Evolutionary conservation across 176 grass and related monocot genomes (phyloP).

Genomic region (bread wheat (Triticum aestivum)): IWGSC_CS_RefSeq_v2.1 NC_057796.1:11949237-11949736

Average conservation of each 20-base stretch:
- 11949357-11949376: neutral
- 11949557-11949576: neutral
- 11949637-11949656: neutral
- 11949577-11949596: neutral
- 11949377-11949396: neutral
- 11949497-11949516: neutral
- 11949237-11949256: neutral
- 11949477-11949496: neutral
- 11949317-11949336: too few relatives aligned
- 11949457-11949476: neutral
- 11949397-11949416: neutral
- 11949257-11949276: neutral
- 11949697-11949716: neutral
- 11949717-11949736: neutral
- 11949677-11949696: neutral
- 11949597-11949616: neutral
- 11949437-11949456: too few relatives aligned
- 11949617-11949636: neutral
- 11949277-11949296: neutral
- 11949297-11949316: neutral
- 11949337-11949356: neutral
- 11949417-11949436: neutral
- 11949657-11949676: neutral
- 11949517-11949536: neutral
- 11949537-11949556: neutral